Evolutionary conservation across 2,329 filamentous ascomycete genomes (phyloP).

Genomic region (Talaromyces sp.): DNA sequence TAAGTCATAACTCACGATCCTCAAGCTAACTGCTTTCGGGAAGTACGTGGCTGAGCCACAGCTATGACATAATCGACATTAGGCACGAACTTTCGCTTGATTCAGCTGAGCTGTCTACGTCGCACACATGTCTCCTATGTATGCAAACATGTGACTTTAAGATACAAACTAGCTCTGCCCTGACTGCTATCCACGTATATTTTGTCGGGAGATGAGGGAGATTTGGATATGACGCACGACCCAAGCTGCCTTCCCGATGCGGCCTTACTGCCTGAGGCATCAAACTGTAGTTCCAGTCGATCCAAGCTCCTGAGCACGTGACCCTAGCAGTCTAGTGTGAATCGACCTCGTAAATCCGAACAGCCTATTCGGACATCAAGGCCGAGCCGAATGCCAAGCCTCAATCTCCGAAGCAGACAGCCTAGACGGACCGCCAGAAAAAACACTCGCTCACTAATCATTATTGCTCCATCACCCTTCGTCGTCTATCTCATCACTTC

Average conservation of each 20-base stretch:
- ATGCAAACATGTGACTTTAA: too few species aligned
- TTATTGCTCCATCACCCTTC: neutral
- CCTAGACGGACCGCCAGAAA: neutral
- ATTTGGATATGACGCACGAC: neutral
- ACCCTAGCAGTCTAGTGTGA: neutral
- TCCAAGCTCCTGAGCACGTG: neutral
- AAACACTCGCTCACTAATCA: constrained; percentile 19
- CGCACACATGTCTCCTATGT: too few species aligned
- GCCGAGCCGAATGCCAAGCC: constrained; percentile 10
- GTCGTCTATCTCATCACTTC: constrained; percentile 6
- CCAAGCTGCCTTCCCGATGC: neutral
- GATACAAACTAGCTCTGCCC: too few species aligned
- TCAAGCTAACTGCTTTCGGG: neutral
- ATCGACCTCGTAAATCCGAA: neutral
- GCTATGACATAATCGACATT: constrained; percentile 17
- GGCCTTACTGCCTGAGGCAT: neutral
- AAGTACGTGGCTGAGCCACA: constrained; percentile 15
- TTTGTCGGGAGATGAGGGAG: too few species aligned
- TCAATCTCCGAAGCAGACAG: neutral
- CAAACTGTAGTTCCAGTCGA: neutral
- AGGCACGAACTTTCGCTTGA: neutral
- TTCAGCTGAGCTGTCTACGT: neutral
- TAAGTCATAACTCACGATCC: neutral
- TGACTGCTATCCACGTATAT: too few species aligned
- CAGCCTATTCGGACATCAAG: neutral